Base-by-base conservation (phyloP, 192 early-diverging fungal species). In the Entomortierella beljakovae region DNA sequence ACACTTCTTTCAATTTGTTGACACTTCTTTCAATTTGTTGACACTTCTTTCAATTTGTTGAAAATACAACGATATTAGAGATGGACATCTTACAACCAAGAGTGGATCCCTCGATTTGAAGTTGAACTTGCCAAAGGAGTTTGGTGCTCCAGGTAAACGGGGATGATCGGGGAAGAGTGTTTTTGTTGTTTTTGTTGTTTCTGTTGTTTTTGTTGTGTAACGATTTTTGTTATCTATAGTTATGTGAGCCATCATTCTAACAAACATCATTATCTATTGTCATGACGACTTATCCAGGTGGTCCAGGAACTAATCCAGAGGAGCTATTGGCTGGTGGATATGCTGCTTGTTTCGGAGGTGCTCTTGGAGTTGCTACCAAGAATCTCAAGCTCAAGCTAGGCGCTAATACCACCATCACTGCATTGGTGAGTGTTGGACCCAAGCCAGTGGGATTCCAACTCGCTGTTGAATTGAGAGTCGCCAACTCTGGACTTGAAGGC, bases 281-380 rank as follows among this genome's bases (percentile, higher is more conserved):
- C 42, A 43, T 43, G 11, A 13, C 7, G 7, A 20, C 10, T n/a
- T 2, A 8, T 33, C 34, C 18, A 75, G 74, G 87, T 26, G 87
- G 87, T 5, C 79, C 84, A 29, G 87, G 87, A 29, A 84, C 84
- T 52, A 86, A 88, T 81, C 87, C 87, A 37, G 87, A 88, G 65
- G 85, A 88, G 66, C 82, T 88, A 34, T 75, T 88, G 38, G 87
- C 82, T 23, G 85, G 84, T 7, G 85, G 85, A 32, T 88, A 88
- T 42, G 71, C 87, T 1, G 87, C 87, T 3, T 88, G 87, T 80
- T 88, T 88, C 72, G 85, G 86, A 55, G 87, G 87, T 37, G 87
- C 87, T 16, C 70, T 88, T 76, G 87, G 70, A 3, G 74, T 83
- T 43, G 87, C 82, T 2, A 81, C 85, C 22, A 74, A 63, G 35